Percentiles rank a stretch among this genome's conserved stretches.
These are phyloP conservation scores for Phaeosphaeriaceae sp. DNA, from an alignment of 2,329 filamentous ascomycete species.

Conservation along the genomic window DNA sequence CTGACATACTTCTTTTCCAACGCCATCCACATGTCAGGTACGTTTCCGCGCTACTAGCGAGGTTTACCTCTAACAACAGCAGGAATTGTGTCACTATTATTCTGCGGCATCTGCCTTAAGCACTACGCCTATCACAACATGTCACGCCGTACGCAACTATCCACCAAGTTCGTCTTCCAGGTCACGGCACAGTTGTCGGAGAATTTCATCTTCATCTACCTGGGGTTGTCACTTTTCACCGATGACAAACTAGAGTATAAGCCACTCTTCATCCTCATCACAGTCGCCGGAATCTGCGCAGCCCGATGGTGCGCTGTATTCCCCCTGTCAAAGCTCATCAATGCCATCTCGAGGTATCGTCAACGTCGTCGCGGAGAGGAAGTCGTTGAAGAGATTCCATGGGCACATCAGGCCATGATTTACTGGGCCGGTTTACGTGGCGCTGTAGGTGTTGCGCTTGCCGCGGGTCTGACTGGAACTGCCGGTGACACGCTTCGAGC, in stretches of 20 bases:
- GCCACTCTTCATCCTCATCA: slow-evolving; percentile 92
- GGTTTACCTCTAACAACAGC: slow-evolving; percentile 16
- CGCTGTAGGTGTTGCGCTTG: slow-evolving; percentile 92
- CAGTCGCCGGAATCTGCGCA: slow-evolving; percentile 87
- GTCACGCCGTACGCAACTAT: slow-evolving; percentile 95
- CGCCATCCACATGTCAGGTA: slow-evolving; percentile 93
- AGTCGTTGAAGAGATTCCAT: slow-evolving; percentile 83
- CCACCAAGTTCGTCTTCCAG: slow-evolving; percentile 97
- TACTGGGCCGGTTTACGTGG: slow-evolving; percentile 97
- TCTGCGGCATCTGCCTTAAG: slow-evolving; percentile 97
- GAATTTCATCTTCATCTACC: slow-evolving; percentile 99
- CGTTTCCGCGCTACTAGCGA: slow-evolving; percentile 37
- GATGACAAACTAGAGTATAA: slow-evolving; percentile 89
- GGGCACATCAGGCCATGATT: slow-evolving; percentile 98
- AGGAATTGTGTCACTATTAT: slow-evolving; percentile 96
- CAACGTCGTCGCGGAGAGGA: slow-evolving; percentile 73
- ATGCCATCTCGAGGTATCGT: slow-evolving; percentile 89
- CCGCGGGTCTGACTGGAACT: slow-evolving; percentile 82
- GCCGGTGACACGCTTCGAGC: slow-evolving; percentile 85
- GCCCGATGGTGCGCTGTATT: slow-evolving; percentile 95
- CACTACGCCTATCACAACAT: slow-evolving; percentile 99
- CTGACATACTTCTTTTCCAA: slow-evolving; percentile 98
- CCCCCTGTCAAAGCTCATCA: slow-evolving; percentile 86
- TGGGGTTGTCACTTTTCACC: slow-evolving; percentile 93
- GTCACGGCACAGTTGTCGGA: slow-evolving; percentile 93